These are phyloP conservation scores for Vitis hybrid DNA, from an alignment of 177 flowering plant genomes.

Conservation along the genomic window DNA sequence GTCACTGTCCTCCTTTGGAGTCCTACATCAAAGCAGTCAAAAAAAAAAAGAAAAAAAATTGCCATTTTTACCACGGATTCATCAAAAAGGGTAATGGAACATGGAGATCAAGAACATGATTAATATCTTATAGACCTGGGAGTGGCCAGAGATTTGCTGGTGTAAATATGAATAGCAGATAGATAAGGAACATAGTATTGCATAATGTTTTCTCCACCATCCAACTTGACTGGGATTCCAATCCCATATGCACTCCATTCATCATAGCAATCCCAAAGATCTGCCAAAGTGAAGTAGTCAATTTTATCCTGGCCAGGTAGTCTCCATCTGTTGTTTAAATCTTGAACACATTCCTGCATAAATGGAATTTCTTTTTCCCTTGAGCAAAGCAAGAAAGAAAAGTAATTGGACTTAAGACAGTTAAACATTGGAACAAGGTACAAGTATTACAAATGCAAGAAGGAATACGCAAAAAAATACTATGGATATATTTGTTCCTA, in stretches of 20 bases:
- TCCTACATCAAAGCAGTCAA: conserved; percentile 12
- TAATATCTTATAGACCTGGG: conserved; percentile 17
- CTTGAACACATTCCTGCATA: conserved; percentile 24
- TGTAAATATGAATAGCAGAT: conserved; percentile 46
- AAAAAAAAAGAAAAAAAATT: too few species aligned
- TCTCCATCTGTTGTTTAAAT: conserved; percentile 33
- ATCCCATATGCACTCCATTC: conserved; percentile 53
- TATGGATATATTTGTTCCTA: too few species aligned
- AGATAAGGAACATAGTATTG: conserved; percentile 51
- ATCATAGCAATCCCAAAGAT: conserved; percentile 38
- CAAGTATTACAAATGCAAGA: too few species aligned
- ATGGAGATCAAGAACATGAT: background rate
- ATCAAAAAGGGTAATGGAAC: background rate
- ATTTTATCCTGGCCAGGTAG: conserved; percentile 19
- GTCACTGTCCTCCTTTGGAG: conserved; percentile 16
- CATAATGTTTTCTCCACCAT: conserved; percentile 20
- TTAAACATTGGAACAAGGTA: too few species aligned
- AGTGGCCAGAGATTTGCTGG: conserved; percentile 17
- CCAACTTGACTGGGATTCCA: conserved; percentile 23
- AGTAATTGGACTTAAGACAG: too few species aligned
- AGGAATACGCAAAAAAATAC: too few species aligned
- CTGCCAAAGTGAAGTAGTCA: conserved; percentile 35
- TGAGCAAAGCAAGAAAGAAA: background rate
- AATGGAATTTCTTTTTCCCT: background rate
- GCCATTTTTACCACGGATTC: background rate